These are phyloP conservation scores for Tylopilus sp. DNA, from an alignment of 1,284 basidiomycete genomes.

Conservation along the genomic window DNA sequence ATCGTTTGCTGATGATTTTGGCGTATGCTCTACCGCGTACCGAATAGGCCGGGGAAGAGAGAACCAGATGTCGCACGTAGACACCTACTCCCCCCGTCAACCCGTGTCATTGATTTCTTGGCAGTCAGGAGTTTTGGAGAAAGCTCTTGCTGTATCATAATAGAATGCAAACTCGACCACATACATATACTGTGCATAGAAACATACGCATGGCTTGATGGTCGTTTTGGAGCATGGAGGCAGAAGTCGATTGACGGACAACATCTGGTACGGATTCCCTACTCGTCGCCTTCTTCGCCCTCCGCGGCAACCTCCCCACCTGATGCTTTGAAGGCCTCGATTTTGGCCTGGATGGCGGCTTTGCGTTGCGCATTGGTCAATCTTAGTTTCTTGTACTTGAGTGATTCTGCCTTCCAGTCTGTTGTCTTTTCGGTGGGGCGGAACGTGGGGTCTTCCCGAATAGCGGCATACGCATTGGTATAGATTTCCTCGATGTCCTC, in stretches of 20 bases:
- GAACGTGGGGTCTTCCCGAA: constrained; percentile 92
- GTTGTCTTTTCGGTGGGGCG: constrained; percentile 87
- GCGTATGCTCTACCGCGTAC: constrained; percentile 54
- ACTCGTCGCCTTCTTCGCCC: constrained; percentile 54
- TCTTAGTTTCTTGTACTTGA: constrained; percentile 68
- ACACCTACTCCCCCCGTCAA: constrained; percentile 39
- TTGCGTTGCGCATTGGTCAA: constrained; percentile 79
- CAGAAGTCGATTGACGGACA: neutral
- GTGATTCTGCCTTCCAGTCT: constrained; percentile 88
- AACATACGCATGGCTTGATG: constrained; percentile 17
- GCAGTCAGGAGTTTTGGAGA: constrained; percentile 45
- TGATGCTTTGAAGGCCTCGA: constrained; percentile 76
- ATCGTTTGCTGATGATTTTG: constrained; percentile 44
- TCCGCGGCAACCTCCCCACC: constrained; percentile 44
- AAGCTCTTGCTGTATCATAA: constrained; percentile 27
- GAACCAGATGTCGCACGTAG: constrained; percentile 34
- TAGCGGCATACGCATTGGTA: constrained; percentile 84
- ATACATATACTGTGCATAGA: constrained; percentile 14
- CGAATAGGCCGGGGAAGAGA: constrained; percentile 40
- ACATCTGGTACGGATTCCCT: constrained; percentile 28
- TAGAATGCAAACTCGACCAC: constrained; percentile 5
- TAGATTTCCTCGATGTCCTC: constrained; percentile 98
- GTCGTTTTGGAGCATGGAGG: constrained; percentile 13
- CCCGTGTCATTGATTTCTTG: constrained; percentile 43
- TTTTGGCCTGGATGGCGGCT: constrained; percentile 75